Base-by-base conservation (phyloP, 768 basidiomycete species). In the Ramaria rubella region DNA sequence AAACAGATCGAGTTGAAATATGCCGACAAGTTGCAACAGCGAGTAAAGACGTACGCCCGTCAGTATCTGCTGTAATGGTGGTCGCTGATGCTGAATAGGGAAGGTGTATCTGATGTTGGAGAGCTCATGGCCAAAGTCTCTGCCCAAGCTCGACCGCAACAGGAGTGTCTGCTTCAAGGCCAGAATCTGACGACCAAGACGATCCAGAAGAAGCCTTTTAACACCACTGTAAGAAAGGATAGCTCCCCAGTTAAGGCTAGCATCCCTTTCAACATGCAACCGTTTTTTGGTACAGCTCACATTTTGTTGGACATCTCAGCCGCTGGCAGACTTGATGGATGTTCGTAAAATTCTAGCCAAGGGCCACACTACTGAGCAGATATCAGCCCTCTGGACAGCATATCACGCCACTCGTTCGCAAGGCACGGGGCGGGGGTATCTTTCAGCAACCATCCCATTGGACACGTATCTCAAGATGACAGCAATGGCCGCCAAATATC, bases 341-440 rank as follows among this genome's bases (percentile, higher is more conserved):
- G 68, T 94, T 12, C 72, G 81, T 19, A 81, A 82, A 52, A 70
- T 94, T 23, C 64, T 89, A 56, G 73, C 79, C 24, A 78, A 79
- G 9, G 81, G 87, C 1, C 88, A 91, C 67, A 84, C 87, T 2
- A 55, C 82, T 5, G 79, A 80, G 9, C 87, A 90, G 65, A 79
- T 99, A 63, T 79, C 85, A 3, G 78, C 85, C 0, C 76, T 97
- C 0, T 98, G 95, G 95, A 89, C 82, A 3, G 79, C 88, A 0
- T 97, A 94, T 65, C 94, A 98, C 67, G 78, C 82, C 14, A 82
- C 87, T 4, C 83, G 89, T 29, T 86, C 90, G 1, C 77, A 81
- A 9, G 84, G 90, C 1, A 89, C 90, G 0, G 87, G 89, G 15
- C 83, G 87, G 33, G 90, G 90, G 9, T 93, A 81, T 67, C 78